phyloP scores from a whole-genome alignment of 2,329 filamentous ascomycete genomes.

The Alternaria ethzedia region DNA sequence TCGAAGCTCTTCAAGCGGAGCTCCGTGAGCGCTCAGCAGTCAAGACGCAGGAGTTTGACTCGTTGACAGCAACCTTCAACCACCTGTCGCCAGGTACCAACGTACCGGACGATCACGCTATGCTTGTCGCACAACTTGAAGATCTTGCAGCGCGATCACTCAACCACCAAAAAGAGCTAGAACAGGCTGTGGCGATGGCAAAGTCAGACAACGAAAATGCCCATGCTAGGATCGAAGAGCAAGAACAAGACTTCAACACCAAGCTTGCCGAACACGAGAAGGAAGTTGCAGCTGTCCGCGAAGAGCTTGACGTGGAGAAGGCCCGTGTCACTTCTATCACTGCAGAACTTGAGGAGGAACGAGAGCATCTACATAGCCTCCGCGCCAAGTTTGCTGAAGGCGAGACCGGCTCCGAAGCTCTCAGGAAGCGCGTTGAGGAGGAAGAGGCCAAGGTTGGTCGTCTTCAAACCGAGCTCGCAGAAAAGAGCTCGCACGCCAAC shows the following conservation, averaged over 20 bases:
- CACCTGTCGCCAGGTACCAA: conserved; percentile 46
- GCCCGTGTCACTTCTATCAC: conserved; percentile 55
- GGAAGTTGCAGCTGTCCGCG: conserved; percentile 44
- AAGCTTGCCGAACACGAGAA: conserved; percentile 49
- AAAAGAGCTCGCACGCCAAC: conserved; percentile 76
- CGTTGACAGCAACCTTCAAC: conserved; percentile 44
- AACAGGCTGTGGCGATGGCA: conserved; percentile 55
- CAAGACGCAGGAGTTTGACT: conserved; percentile 35
- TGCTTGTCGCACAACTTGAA: conserved; percentile 53
- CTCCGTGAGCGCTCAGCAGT: conserved; percentile 59
- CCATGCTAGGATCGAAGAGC: conserved; percentile 48
- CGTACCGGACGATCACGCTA: conserved; percentile 47
- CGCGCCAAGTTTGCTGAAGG: conserved; percentile 78
- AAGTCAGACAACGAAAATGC: conserved; percentile 55
- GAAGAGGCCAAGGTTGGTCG: conserved; percentile 74
- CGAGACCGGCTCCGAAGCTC: conserved; percentile 79
- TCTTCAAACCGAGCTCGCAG: conserved; percentile 73
- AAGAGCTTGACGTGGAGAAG: conserved; percentile 56
- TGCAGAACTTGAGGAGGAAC: conserved; percentile 67
- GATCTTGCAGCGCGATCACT: conserved; percentile 52
- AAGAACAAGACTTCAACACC: conserved; percentile 45
- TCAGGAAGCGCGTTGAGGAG: conserved; percentile 76
- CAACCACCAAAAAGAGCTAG: conserved; percentile 53
- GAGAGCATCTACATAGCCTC: conserved; percentile 71
- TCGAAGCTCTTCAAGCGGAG: conserved; percentile 64